Conservation (phyloP, 306 rosid genomes). For the Castanopsis chinensis region DNA sequence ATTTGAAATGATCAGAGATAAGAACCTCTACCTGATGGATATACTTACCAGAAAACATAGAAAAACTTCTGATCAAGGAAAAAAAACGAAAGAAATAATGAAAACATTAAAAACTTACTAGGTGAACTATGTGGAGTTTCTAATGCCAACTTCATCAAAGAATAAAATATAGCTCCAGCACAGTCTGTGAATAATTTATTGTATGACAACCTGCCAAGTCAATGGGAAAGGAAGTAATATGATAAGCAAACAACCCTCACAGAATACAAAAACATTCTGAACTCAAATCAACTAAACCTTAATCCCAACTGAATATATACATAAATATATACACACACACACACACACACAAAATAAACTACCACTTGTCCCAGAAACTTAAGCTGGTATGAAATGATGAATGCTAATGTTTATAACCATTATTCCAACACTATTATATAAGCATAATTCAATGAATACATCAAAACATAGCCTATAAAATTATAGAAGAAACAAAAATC, state of each 20-base stretch:
- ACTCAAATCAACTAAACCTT: neutral
- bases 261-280: slow-evolving; percentile 5
- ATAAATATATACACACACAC: neutral
- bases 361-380: no score
- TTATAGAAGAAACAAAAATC: no score
- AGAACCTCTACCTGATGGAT: neutral
- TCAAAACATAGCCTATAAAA: no score
- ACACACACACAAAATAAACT: neutral
- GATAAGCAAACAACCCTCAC: slow-evolving; percentile 12
- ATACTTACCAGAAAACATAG: slow-evolving; percentile 1
- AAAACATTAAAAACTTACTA: slow-evolving; percentile 40
- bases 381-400: no score
- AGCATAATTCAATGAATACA: no score
- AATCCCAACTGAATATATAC: neutral
- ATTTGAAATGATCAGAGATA: neutral
- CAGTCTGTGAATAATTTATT: slow-evolving; percentile 79
- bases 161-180: slow-evolving; percentile 88
- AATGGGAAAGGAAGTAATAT: slow-evolving; percentile 6
- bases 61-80: neutral
- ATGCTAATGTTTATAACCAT: no score
- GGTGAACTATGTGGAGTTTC: slow-evolving; percentile 62
- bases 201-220: slow-evolving; percentile 70
- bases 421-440: no score
- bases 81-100: neutral
- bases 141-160: slow-evolving; percentile 72